Evolutionary conservation across 2,329 filamentous ascomycete species (phyloP).

Genomic region (Xylariaceae sp.): DNA sequence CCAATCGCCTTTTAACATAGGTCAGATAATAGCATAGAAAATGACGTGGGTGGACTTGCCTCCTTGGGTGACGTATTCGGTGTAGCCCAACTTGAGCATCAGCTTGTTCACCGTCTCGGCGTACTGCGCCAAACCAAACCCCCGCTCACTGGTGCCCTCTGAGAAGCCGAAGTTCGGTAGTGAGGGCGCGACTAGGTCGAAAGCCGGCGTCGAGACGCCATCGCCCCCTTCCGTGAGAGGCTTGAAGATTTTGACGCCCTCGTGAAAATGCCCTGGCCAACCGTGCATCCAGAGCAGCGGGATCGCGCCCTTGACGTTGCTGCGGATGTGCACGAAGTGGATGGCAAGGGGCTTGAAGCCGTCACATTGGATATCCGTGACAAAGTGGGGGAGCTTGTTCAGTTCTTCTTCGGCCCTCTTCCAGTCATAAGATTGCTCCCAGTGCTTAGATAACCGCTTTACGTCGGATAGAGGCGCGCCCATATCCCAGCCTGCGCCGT

Average conservation of each 20-base stretch:
- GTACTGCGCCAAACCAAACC: slow-evolving; percentile 55
- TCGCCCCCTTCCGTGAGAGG: slow-evolving; percentile 34
- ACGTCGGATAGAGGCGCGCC: slow-evolving; percentile 33
- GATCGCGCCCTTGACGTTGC: slow-evolving; percentile 26
- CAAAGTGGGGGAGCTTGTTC: slow-evolving; percentile 33
- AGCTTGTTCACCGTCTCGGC: slow-evolving; percentile 61
- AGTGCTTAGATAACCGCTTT: slow-evolving; percentile 31
- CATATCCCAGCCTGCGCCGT: slow-evolving; percentile 35
- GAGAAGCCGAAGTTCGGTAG: slow-evolving; percentile 51
- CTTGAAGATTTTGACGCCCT: slow-evolving; percentile 58
- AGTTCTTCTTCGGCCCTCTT: slow-evolving; percentile 30
- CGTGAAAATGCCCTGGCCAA: slow-evolving; percentile 63
- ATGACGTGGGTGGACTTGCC: slow-evolving; percentile 16
- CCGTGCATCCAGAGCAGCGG: slow-evolving; percentile 31
- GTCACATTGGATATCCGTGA: slow-evolving; percentile 32
- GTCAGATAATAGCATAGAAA: not conserved
- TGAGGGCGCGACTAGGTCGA: slow-evolving; percentile 54
- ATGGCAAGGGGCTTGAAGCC: slow-evolving; percentile 34
- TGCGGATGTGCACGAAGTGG: slow-evolving; percentile 35
- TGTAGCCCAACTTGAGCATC: slow-evolving; percentile 63
- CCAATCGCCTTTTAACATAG: slow-evolving; percentile 54
- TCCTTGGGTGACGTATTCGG: slow-evolving; percentile 43
- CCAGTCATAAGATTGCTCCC: slow-evolving; percentile 34
- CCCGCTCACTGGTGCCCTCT: slow-evolving; percentile 37
- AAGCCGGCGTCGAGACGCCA: slow-evolving; percentile 34